Evolutionary conservation across 1,139 yeast genomes (phyloP), one percentile per base, ranked within the genome.

Genomic region (Sugiyamaella sp.): DNA sequence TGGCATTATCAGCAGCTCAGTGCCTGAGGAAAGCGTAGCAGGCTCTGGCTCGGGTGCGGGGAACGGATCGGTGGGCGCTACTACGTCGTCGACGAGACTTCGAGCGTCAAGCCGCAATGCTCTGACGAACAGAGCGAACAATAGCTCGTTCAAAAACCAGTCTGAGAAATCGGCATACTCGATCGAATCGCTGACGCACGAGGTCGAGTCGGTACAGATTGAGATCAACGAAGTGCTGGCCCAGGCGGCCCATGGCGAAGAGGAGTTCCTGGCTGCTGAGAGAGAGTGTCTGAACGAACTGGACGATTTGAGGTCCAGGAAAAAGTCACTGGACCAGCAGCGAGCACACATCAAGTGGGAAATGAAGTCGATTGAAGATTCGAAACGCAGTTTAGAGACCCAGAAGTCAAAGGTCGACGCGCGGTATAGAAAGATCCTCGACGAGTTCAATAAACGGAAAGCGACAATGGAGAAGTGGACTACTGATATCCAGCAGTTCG

Each of bases 261-360:
- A 61, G 5, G 83, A 80, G 51, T 78, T 75, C 57, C 59, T 64
- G 22, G 76, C 72, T 14, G 75, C 75, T 49, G 80, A 77, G 54
- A 57, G 66, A 0, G 66, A 66, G 19, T 66, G 79, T 49, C 56
- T 68, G 1, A 66, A 70, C 17, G 80, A 79, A 46, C 67, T 79
- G 32, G 75, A 74, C 24, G 72, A 72, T 22, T 69, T 79, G 12
- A 69, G 73, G 43, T 77, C 75, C 40, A 71, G 78, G 32, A 74
- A 79, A 58, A 75, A 71, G 55, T 66, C 72, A 14, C 84, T 80
- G 51, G 85, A 81, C 60, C 69, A 69, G n/a, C 75, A 73, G 53
- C 71, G 84, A 42, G 68, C 77, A 10, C 74, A 76, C 54, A 66
- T 79, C 46, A 71, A 79, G 48, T 71, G 76, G 4, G 85, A 81